Base-by-base conservation (phyloP, 2,329 filamentous ascomycete species). In the Bipolaris sorokiniana region DNA sequence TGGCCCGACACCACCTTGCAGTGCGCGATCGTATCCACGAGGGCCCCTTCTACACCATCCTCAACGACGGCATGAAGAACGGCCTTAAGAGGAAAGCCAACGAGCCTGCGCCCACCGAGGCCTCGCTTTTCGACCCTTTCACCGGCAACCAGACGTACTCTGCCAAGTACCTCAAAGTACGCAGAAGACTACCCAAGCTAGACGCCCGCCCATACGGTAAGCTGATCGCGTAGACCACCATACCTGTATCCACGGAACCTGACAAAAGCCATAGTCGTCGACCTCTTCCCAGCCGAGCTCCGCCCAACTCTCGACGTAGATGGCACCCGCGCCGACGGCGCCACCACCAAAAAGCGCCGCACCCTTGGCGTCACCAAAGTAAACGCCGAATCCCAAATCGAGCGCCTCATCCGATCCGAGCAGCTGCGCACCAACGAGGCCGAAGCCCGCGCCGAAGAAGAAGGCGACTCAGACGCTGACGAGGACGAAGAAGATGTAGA, bases 81-180 rank as follows among this genome's bases (percentile, higher is more conserved):
- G 70, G 74, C 60, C 69, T 82, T 62, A 74, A 74, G 59, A 58
- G 69, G 7, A 75, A 71, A 45, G 70, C 64, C 28, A 68, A 61
- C 49, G 71, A 78, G 57, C 80, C 81, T 18, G 68, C 66, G n/a
- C 68, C 72, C 11, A 71, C 72, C 42, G 71, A 74, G 40, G 67
- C 67, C 7, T 66, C 68, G 11, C 65, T 76, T 0, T 84, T 87
- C 66, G 84, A 88, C 69, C 84, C 86, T 1, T 88, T 88, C 66
- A 80, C 82, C 41, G 84, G 84, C 53, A 87, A 87, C 73, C 83
- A 83, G 37, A 86, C 84, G 0, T 88, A 86, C 68, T 82, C 82
- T 15, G 79, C 83, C 51, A 83, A 81, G 66, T 88, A 86, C 70
- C 76, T 82, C 53, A 85, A 83, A 62, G 84, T 84, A 65, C 80